phyloP scores from a whole-genome alignment of 2,329 filamentous ascomycete genomes.

The Gliomastix tumulicola region DNA sequence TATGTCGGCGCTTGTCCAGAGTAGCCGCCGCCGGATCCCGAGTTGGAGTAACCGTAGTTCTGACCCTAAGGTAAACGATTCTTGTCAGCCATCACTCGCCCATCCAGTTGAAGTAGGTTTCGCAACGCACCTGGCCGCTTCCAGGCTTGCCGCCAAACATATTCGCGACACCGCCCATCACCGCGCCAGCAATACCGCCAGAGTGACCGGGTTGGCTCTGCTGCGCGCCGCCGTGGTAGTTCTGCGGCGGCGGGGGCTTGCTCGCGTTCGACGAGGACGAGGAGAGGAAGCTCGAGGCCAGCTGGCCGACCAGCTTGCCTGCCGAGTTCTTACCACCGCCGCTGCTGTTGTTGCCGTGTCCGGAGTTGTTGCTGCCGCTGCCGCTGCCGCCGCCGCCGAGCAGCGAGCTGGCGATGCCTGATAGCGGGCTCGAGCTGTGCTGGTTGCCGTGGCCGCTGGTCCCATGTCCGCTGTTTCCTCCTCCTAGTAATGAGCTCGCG shows the following conservation, averaged over 20 bases:
- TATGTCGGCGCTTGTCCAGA: slow-evolving; percentile 52
- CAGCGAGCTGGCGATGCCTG: slow-evolving; percentile 39
- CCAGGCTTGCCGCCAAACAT: slow-evolving; percentile 36
- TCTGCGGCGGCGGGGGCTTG: slow-evolving; percentile 38
- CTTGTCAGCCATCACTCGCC: too few species aligned
- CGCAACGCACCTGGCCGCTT: too few species aligned
- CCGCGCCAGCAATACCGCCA: slow-evolving; percentile 42
- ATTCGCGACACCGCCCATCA: slow-evolving; percentile 49
- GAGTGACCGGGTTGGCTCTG: slow-evolving; percentile 24
- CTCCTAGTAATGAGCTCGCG: neutral
- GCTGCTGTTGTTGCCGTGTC: slow-evolving; percentile 21
- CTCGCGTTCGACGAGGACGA: slow-evolving; percentile 23
- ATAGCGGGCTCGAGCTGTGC: slow-evolving; percentile 27
- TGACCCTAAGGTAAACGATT: slow-evolving; percentile 31
- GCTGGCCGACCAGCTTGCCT: slow-evolving; percentile 50
- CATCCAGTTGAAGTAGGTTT: too few species aligned
- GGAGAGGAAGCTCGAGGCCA: slow-evolving; percentile 49
- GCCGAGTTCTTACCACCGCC: slow-evolving; percentile 32
- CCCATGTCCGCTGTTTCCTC: slow-evolving; percentile 13
- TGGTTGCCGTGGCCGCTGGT: slow-evolving; percentile 17
- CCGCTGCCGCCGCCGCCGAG: slow-evolving; percentile 27
- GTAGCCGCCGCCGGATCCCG: slow-evolving; percentile 48
- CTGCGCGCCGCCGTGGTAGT: slow-evolving; percentile 41
- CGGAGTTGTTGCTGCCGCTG: slow-evolving; percentile 13
- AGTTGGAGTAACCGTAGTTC: slow-evolving; percentile 57